Evolutionary conservation across 2,329 filamentous ascomycete genomes (phyloP).

Genomic region (Orbilia quercus): DNA sequence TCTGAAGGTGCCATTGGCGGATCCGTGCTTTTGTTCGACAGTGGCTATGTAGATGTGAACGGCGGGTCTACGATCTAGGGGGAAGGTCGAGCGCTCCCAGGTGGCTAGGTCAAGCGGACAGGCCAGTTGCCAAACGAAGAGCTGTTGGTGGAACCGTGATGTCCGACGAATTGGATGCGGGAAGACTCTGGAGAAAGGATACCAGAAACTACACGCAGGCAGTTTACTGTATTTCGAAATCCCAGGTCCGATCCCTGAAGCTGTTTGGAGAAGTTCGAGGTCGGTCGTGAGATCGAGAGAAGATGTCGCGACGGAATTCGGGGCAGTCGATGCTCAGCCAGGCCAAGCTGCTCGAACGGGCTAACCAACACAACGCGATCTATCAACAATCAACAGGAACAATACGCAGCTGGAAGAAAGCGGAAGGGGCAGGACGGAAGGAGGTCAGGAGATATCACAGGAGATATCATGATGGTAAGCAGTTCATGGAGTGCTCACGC

Average conservation of each 20-base stretch:
- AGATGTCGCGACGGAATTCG: conserved; percentile 5
- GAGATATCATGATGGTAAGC: not conserved
- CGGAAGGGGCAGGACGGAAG: not conserved
- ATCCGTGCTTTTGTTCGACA: not conserved
- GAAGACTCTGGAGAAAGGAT: conserved; percentile 15
- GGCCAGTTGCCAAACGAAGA: conserved; percentile 10
- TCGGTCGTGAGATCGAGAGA: not conserved
- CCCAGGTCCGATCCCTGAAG: too few relatives aligned
- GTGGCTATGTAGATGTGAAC: conserved; percentile 12
- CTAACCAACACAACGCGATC: conserved; percentile 35
- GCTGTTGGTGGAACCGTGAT: conserved; percentile 13
- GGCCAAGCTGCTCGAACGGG: conserved; percentile 4
- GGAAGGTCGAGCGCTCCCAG: conserved; percentile 23
- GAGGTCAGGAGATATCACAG: not conserved
- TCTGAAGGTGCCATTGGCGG: conserved; percentile 51
- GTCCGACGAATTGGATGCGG: not conserved
- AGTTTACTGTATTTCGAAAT: not conserved
- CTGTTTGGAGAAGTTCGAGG: too few relatives aligned
- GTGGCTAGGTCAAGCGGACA: conserved; percentile 31
- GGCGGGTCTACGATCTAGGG: conserved; percentile 11
- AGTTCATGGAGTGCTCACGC: not conserved
- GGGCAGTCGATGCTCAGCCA: conserved; percentile 16
- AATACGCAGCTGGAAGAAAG: not conserved
- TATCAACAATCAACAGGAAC: not conserved
- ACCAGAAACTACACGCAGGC: not conserved